Conservation (phyloP, 805 yeast genomes). For the Brettanomyces nanus region DNA sequence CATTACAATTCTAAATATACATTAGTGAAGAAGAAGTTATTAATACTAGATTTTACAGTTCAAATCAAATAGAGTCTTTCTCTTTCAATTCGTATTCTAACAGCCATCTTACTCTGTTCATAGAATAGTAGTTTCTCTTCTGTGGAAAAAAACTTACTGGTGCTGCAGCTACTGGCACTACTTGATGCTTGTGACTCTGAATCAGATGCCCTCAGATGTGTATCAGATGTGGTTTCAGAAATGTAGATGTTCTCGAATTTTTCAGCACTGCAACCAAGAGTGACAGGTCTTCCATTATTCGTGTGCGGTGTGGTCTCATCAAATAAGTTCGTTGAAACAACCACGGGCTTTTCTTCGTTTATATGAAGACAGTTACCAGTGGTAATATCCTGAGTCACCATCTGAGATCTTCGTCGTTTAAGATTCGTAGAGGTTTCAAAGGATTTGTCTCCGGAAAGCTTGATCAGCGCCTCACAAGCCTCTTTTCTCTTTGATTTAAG, state of each 20-base stretch:
- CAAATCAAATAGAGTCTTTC: slow-evolving; percentile 15
- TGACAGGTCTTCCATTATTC: slow-evolving; percentile 4
- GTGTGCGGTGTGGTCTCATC: slow-evolving; percentile 2
- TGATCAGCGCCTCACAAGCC: slow-evolving; percentile 2
- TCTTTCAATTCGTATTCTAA: slow-evolving; percentile 27
- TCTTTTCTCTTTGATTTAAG: slow-evolving; percentile 16
- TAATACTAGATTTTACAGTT: not conserved
- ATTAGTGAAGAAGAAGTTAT: not conserved
- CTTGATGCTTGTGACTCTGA: slow-evolving; percentile 9
- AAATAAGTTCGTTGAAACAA: slow-evolving; percentile 2
- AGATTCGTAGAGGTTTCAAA: slow-evolving; percentile 11
- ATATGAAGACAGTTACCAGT: not conserved
- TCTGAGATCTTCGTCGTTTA: slow-evolving; percentile 12
- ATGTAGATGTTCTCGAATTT: slow-evolving; percentile 9
- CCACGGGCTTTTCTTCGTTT: not conserved
- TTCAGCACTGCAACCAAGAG: not conserved
- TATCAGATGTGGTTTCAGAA: slow-evolving; percentile 12
- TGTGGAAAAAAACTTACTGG: slow-evolving; percentile 12
- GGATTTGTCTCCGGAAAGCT: slow-evolving; percentile 6
- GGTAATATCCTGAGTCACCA: not conserved
- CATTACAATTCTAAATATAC: slow-evolving; percentile 27
- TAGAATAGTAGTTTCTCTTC: slow-evolving; percentile 21
- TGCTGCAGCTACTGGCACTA: slow-evolving; percentile 6
- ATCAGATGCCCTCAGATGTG: slow-evolving; percentile 3
- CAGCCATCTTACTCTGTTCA: slow-evolving; percentile 28